Conservation (phyloP, 2,329 filamentous ascomycete species). For the Fragosphaeria purpurea region DNA sequence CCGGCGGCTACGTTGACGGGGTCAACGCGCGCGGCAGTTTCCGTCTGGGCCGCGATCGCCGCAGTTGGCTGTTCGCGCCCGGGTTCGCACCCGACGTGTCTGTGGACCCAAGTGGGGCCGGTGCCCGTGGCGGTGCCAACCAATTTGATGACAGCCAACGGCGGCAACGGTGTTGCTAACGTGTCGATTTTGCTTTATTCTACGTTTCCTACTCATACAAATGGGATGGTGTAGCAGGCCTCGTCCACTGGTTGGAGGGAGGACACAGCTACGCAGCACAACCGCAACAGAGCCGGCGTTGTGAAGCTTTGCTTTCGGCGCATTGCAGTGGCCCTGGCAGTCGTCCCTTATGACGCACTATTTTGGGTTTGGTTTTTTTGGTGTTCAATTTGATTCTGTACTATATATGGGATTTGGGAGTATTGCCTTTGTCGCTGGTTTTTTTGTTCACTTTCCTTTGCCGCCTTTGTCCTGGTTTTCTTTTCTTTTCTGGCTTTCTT, state of each 20-base stretch:
- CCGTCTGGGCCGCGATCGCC: conserved; percentile 45
- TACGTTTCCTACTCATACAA: neutral
- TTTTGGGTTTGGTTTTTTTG: too few species aligned
- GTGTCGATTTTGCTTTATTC: neutral
- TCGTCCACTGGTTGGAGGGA: too few species aligned
- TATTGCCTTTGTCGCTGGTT: too few species aligned
- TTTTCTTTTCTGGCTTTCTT: neutral
- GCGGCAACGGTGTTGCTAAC: conserved; percentile 11
- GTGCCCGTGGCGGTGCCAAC: neutral
- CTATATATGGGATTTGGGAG: too few species aligned
- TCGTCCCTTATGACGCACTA: too few species aligned
- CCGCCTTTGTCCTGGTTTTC: neutral
- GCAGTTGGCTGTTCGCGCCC: conserved; percentile 50
- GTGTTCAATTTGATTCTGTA: too few species aligned
- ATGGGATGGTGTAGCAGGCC: too few species aligned
- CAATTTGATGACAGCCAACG: conserved; percentile 1
- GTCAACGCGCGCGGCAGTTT: conserved; percentile 41
- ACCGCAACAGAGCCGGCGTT: too few species aligned
- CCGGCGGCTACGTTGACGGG: conserved; percentile 39
- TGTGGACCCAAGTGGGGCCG: conserved; percentile 30
- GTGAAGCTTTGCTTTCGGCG: too few species aligned
- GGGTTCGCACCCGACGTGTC: conserved; percentile 42
- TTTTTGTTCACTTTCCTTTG: too few species aligned
- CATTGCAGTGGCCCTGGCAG: too few species aligned
- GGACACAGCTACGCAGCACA: too few species aligned